Base-by-base conservation (phyloP, 75 land plant species). In the Larix kaempferi region DNA sequence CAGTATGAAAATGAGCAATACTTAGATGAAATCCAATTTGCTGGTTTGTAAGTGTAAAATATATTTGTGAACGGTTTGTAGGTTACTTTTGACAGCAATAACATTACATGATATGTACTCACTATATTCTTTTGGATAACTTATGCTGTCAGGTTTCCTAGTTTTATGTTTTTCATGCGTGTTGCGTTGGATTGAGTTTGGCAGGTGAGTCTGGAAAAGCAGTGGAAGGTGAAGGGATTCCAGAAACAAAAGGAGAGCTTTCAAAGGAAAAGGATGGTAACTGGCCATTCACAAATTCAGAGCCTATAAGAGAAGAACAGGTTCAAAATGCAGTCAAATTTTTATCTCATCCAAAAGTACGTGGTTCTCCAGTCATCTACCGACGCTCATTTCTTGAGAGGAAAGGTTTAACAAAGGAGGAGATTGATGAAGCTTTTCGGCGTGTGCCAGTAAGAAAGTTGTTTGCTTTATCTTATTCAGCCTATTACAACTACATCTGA, bases 341-440 rank as follows among this genome's bases (percentile, higher is more conserved):
- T 79, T 89, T 96, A 19, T 89, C 93, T 25, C 98, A 96, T 59
- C 93, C 98, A n/a, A 94, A 86, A 85, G 99, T 96, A 14, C 84
- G 84, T 76, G 88, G 90, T 6, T 94, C 99, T 52, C 99, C 99
- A 1, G 85, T 96, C 54, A 83, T 91, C 11, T 83, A 96, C 60
- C 83, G 99, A 25, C 86, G 95, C 56, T 90, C 94, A 6, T 96
- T 96, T 78, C 87, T 96, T 27, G 98, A 94, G 78, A 87, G 84
- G 76, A 96, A 96, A 79, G 98, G 99, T 27, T 87, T 96, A 56
- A 89, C 98, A 27, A 86, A 80, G 60, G 98, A 96, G 77, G 98
- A 94, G 82, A 94, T 96, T 69, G 98, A 96, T 86, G 99, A 94
- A 86, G 98, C 99, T 26, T 96, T 96, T 76, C 91, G 93, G 21